A percentile compares a stretch with the other conserved stretches of the same genome.
Conservation (phyloP, 768 basidiomycete genomes). For the Russula earlei region DNA sequence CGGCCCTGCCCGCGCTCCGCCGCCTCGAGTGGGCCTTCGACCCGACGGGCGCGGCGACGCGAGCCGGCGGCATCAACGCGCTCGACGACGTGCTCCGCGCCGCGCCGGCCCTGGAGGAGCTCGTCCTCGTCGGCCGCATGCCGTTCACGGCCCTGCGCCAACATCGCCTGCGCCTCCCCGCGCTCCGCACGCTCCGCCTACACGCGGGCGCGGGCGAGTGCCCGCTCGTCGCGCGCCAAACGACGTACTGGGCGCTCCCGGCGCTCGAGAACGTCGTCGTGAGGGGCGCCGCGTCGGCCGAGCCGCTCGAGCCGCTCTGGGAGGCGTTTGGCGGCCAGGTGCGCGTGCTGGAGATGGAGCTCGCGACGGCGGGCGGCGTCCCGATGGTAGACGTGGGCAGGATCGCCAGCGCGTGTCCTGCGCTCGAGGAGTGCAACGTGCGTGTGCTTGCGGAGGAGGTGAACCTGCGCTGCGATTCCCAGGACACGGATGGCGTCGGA, state of each 20-base stretch:
- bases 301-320: slow-evolving; percentile 6
- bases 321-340: slow-evolving; percentile 2
- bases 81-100: slow-evolving; percentile 6
- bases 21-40: slow-evolving; percentile 17
- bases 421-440: slow-evolving; percentile 13
- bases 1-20: background rate
- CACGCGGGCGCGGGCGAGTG: background rate
- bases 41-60: slow-evolving; percentile 6
- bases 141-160: background rate
- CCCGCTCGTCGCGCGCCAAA: slow-evolving; percentile 12
- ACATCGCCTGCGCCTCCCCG: background rate
- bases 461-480: background rate
- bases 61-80: slow-evolving; percentile 15
- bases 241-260: slow-evolving; percentile 8
- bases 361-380: background rate
- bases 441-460: background rate
- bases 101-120: background rate
- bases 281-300: background rate
- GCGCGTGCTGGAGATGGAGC: slow-evolving; percentile 6
- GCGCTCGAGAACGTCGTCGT: slow-evolving; percentile 12
- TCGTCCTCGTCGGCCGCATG: slow-evolving; percentile 10
- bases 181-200: slow-evolving; percentile 8
- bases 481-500: background rate
- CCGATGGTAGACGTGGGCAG: background rate
- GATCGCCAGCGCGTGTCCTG: slow-evolving; percentile 6